Percentiles rank a stretch among this genome's conserved stretches.
Conservation (phyloP, 805 yeast species). For the Lachancea dasiensis region DNA sequence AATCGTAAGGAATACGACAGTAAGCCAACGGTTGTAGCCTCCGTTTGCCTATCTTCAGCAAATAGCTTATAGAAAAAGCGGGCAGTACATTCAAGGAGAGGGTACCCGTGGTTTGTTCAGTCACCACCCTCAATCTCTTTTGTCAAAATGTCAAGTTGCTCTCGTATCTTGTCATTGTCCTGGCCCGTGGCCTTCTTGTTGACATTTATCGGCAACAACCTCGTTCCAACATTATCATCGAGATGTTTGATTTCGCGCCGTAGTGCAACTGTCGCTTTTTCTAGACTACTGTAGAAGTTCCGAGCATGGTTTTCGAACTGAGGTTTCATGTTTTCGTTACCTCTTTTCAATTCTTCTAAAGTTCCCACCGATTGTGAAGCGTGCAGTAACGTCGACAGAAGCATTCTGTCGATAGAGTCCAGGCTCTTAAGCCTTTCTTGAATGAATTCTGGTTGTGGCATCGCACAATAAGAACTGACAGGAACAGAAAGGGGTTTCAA, state of each 20-base stretch:
- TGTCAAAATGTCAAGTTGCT: conserved; percentile 20
- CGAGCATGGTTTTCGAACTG: conserved; percentile 27
- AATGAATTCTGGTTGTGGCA: conserved; percentile 29
- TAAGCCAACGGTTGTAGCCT: too few relatives aligned
- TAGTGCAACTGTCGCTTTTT: conserved; percentile 20
- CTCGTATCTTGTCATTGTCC: conserved; percentile 29
- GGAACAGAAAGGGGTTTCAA: too few relatives aligned
- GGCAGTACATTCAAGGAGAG: too few relatives aligned
- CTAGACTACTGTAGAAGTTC: conserved; percentile 23
- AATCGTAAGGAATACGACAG: too few relatives aligned
- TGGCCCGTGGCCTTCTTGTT: conserved; percentile 31
- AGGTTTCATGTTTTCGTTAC: conserved; percentile 25
- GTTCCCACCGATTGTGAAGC: conserved; percentile 30
- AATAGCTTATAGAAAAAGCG: too few relatives aligned
- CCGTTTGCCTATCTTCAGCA: too few relatives aligned
- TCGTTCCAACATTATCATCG: conserved; percentile 28
- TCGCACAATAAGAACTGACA: too few relatives aligned
- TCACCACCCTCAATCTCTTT: conserved; percentile 4
- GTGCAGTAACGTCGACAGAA: conserved; percentile 24
- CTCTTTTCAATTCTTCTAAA: conserved; percentile 28
- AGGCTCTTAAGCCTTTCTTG: conserved; percentile 27
- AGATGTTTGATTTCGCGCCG: conserved; percentile 25
- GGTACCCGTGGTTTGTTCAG: not conserved
- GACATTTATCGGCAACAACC: conserved; percentile 28
- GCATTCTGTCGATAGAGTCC: conserved; percentile 23